Base-by-base conservation (phyloP, 169 alveolate genomes). In the Plasmodium berghei region DNA sequence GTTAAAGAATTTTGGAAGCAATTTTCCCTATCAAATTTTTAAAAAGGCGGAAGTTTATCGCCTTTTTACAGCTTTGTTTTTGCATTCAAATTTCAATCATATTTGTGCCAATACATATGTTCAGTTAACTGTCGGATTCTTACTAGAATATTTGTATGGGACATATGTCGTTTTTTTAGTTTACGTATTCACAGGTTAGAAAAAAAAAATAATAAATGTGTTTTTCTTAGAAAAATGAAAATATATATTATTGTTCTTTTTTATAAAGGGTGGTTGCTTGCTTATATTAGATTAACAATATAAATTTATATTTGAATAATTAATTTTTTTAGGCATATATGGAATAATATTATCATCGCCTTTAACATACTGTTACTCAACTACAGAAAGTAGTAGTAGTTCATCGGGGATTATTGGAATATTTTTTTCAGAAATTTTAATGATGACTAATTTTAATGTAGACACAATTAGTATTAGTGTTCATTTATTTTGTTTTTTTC, bases 91-190 rank as follows among this genome's bases (percentile, higher is more conserved):
- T 70, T 86, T 86, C 72, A 86, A 86, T 55, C 91, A 86, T 67
- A 86, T 86, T 86, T 86, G 91, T 86, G 86, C 91, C 70, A 86
- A 86, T 71, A 86, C 91, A 16, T 86, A 86, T 86, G 87, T 86
- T 24, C 91, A 86, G 61, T 62, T 86, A 59, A 86, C 91, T 14
- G 87, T 86, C 45, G 91, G 91, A 59, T 86, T 86, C 28, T 72
- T 86, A 73, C 58, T 86, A 71, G 91, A 86, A 72, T 86, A 86
- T 72, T 10, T 86, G 59, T 86, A 86, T 66, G 91, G 91, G 14
- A 86, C 91, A 70, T 72, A 46, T 86, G 67, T 86, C 26, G 87
- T 86, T 70, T 86, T 86, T 70, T 86, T 86, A 71, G 87, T 86
- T 28, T 86, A 86, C 52, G 80, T 86, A 22, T 86, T 86, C 72